Percentiles rank a stretch among this genome's conserved stretches.
phyloP scores from a whole-genome alignment of 345 rosid species.

The Aquilaria sinensis region DNA sequence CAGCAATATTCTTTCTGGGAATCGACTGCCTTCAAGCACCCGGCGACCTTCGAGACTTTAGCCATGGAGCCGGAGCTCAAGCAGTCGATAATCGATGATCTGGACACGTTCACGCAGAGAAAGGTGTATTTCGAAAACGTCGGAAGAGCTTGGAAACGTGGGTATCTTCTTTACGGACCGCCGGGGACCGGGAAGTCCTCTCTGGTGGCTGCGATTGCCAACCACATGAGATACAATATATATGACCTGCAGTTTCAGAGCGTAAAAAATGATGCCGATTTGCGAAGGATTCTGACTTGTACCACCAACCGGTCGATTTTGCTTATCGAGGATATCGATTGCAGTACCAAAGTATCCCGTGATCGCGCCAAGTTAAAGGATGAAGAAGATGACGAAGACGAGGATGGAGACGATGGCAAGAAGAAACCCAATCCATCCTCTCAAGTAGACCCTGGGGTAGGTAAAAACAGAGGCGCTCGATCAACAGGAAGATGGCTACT shows the following conservation, averaged over 20 bases:
- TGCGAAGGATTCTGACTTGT: slow-evolving; percentile 6
- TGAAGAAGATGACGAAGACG: no score
- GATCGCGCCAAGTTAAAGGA: no score
- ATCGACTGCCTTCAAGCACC: slow-evolving; percentile 6
- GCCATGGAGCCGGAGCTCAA: slow-evolving; percentile 12
- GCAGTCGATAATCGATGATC: slow-evolving; percentile 5
- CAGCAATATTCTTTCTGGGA: slow-evolving; percentile 1
- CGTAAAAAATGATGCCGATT: slow-evolving; percentile 1
- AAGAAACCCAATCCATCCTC: no score
- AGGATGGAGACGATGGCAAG: no score
- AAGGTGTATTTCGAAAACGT: slow-evolving; percentile 1
- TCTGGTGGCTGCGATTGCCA: slow-evolving; percentile 13
- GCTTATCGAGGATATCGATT: no score
- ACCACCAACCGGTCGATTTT: slow-evolving; percentile 9
- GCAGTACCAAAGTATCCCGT: no score
- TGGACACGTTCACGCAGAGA: slow-evolving; percentile 2
- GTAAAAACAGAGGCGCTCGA: no score
- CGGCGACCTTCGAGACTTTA: slow-evolving; percentile 9
- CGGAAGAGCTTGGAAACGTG: slow-evolving; percentile 18
- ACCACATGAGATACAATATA: slow-evolving; percentile 3
- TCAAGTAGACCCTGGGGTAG: no score
- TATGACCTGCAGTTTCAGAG: slow-evolving; percentile 14
- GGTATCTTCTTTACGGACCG: slow-evolving; percentile 11
- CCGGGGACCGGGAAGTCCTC: slow-evolving; percentile 15
- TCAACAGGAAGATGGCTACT: no score